A percentile compares a stretch with the other conserved stretches of the same genome.
Evolutionary conservation across 805 yeast genomes (phyloP).

Genomic region (Phaffomyces antillensis): DNA sequence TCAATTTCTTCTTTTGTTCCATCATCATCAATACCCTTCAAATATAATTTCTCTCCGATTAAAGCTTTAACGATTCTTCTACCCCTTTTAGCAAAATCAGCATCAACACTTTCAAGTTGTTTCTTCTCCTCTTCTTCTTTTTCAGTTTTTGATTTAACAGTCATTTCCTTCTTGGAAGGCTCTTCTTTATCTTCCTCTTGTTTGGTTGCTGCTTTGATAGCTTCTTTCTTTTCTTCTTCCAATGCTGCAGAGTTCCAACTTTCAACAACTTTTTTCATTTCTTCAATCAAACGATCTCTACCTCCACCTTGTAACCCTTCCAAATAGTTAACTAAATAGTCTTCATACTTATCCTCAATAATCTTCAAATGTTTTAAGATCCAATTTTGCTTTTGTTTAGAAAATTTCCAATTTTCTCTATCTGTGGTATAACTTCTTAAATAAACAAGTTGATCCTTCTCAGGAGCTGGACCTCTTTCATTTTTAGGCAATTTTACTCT

Average conservation of each 20-base stretch:
- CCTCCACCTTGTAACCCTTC: conserved; percentile 67
- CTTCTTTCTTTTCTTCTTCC: conserved; percentile 10
- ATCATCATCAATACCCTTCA: conserved; percentile 18
- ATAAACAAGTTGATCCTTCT: conserved; percentile 66
- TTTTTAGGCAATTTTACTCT: conserved; percentile 60
- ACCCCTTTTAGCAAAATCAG: conserved; percentile 22
- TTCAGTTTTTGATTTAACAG: conserved; percentile 1
- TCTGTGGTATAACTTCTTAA: conserved; percentile 52
- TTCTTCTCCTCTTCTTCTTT: conserved; percentile 1
- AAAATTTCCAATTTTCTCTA: conserved; percentile 67
- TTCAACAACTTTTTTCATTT: conserved; percentile 38
- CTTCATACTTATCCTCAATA: conserved; percentile 48
- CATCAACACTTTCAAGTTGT: conserved; percentile 21
- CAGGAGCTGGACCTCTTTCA: conserved; percentile 67
- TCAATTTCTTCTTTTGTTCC: neutral
- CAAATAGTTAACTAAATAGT: conserved; percentile 43
- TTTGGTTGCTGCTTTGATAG: conserved; percentile 1
- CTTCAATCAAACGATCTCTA: conserved; percentile 45
- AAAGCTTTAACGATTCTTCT: conserved; percentile 17
- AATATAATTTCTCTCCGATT: conserved; percentile 12
- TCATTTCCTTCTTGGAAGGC: neutral
- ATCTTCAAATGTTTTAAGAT: conserved; percentile 51
- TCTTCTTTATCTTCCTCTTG: neutral
- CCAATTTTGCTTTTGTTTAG: conserved; percentile 86
- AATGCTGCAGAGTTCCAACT: conserved; percentile 46